Base-by-base conservation (phyloP, 768 basidiomycete genomes). In the Tylopilus subfusipes region DNA sequence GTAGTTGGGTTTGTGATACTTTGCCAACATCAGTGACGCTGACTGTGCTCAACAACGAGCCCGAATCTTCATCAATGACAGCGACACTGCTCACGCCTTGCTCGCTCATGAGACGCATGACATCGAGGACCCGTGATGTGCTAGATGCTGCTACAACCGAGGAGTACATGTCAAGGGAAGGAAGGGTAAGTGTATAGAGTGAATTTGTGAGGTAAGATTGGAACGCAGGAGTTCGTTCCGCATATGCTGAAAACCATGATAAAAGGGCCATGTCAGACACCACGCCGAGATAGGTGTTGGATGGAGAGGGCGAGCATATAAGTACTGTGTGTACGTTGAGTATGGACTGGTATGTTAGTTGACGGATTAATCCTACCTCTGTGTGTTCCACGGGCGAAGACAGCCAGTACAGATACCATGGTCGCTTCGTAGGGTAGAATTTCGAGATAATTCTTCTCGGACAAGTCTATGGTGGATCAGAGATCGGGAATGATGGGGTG, bases 41-140 rank as follows among this genome's bases (percentile, higher is more conserved):
- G 34, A 91, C 83, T 3, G 88, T 86, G 55, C 90, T 88, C 51
- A 88, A 68, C 51, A 92, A 68, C 42, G 70, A 76, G 5, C 86
- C 83, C 3, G 68, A 75, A 29, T 82, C 83, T 45, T 85, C 84
- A 43, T 89, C 86, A 5, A 88, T 66, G 5, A 92, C 85, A 16
- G 90, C 90, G 42, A 91, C 76, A 61, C 86, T 90, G 64, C 89
- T 90, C 24, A 93, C 88, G 22, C 90, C 90, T 63, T 87, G 81
- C 56, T 90, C 88, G 61, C 88, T 90, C 90, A 93, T 91, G 27
- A 88, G 74, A 55, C 77, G 82, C 90, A 93, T 93, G 6, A 89
- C 89, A 66, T 90, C 86, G 47, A 91, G 73, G 24, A 91, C 85
- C 19, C 79, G 78, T 2, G 82, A 80, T 16, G 75, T 76, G 42